Evolutionary conservation across 345 rosid species (phyloP).

Genomic region (Populus nigra): DNA sequence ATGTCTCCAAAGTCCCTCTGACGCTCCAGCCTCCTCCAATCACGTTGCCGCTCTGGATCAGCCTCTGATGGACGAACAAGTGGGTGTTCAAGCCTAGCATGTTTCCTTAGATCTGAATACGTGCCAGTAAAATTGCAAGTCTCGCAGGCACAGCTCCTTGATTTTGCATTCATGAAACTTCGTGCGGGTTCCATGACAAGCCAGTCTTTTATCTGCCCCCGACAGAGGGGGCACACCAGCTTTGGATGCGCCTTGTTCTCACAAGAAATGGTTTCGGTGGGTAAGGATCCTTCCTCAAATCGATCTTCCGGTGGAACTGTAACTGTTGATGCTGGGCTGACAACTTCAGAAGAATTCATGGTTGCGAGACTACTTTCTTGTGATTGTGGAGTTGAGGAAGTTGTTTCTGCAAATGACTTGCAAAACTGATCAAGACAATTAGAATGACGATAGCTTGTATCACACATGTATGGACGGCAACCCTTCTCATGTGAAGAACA

Average conservation of each 20-base stretch:
- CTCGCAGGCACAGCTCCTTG: slow-evolving; percentile 85
- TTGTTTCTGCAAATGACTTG: slow-evolving; percentile 53
- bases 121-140: slow-evolving; percentile 71
- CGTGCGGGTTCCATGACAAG: slow-evolving; percentile 67
- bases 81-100: slow-evolving; percentile 85
- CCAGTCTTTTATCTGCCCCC: slow-evolving; percentile 86
- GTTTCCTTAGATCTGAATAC: slow-evolving; percentile 83
- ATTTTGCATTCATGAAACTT: slow-evolving; percentile 75
- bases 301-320: slow-evolving; percentile 38
- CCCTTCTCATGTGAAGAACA: slow-evolving; percentile 93
- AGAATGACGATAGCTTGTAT: slow-evolving; percentile 94
- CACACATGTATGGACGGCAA: slow-evolving; percentile 95
- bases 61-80: slow-evolving; percentile 79
- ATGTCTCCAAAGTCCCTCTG: slow-evolving; percentile 95
- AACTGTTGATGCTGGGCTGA: slow-evolving; percentile 28
- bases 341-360: slow-evolving; percentile 17
- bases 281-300: slow-evolving; percentile 30
- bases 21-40: slow-evolving; percentile 93
- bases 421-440: slow-evolving; percentile 92
- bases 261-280: slow-evolving; percentile 23
- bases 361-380: slow-evolving; percentile 33
- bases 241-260: slow-evolving; percentile 42
- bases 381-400: slow-evolving; percentile 26
- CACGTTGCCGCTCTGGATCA: slow-evolving; percentile 87
- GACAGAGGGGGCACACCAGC: slow-evolving; percentile 82